Evolutionary conservation across 129 eudicot species (phyloP), one percentile per base, ranked within the genome.

Genomic region (Helichrysum umbraculigerum): DNA sequence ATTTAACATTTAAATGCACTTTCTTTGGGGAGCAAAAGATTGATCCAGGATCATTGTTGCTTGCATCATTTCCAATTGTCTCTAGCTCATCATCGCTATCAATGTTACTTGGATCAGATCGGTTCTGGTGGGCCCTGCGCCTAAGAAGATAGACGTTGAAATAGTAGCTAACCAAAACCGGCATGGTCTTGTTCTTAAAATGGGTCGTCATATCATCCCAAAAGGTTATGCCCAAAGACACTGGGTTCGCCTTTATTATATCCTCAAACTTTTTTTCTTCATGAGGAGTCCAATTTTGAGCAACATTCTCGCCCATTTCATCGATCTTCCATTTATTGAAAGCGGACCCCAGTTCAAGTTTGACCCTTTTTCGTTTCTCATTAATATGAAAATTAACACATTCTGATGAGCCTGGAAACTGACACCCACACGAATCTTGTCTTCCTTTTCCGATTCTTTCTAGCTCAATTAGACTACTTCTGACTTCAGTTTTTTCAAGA

Each of bases 41-140:
- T 68, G 90, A 86, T 19, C 86, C 87, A 7, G 85, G 76, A 67
- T 81, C 70, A 28, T 75, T 75, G 68, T 74, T 75, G 63, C 57
- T 65, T 10, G 66, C 76, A 20, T 80, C 86, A n/a, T 64, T 75
- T 34, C 75, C 84, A 3, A 16, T 25, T 19, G 66, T 77, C 84
- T 84, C 96, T 5, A 87, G 69, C 66, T 89, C 97, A 9, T 94
- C 99, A 34, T 94, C 99, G 29, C 97, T 94, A 71, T 89, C 86
- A 4, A 94, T 83, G 29, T 84, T 70, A 33, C 60, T 78, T 1
- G 92, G 84, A 42, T 71, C 83, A 22, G 68, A 64, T 79, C 99
- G 80, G 54, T 94, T 94, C 85, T 94, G 99, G 59, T 74, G 79
- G 66, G 78, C 90, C 78, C 97, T 86, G 32, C 93, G 92, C 37